Percentiles rank a stretch among this genome's conserved stretches.
phyloP scores from a whole-genome alignment of 2,329 filamentous ascomycete genomes.

The Phaeosphaeria sp. region DNA sequence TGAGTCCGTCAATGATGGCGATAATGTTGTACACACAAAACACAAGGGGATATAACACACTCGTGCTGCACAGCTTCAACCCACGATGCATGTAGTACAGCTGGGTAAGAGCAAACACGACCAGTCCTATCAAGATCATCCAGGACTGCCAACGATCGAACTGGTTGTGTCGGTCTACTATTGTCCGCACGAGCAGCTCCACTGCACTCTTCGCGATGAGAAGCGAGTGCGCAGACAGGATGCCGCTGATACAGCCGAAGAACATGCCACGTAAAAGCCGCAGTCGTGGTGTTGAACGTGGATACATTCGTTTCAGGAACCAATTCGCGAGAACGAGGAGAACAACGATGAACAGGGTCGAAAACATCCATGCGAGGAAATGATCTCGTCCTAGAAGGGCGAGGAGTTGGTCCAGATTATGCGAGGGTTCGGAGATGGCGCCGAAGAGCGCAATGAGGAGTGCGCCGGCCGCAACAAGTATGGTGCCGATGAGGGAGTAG shows the following conservation, averaged over 20 bases:
- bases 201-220: slow-evolving; percentile 96
- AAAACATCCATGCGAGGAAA: slow-evolving; percentile 88
- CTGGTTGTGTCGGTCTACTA: slow-evolving; percentile 86
- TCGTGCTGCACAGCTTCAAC: slow-evolving; percentile 92
- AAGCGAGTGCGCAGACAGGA: slow-evolving; percentile 90
- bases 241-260: slow-evolving; percentile 87
- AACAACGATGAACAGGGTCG: slow-evolving; percentile 76
- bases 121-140: slow-evolving; percentile 83
- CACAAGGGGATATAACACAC: slow-evolving; percentile 92
- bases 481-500: slow-evolving; percentile 89
- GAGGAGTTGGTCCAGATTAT: slow-evolving; percentile 83
- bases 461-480: slow-evolving; percentile 88
- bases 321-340: slow-evolving; percentile 64
- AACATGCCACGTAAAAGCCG: slow-evolving; percentile 81
- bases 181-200: slow-evolving; percentile 86
- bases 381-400: slow-evolving; percentile 73
- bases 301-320: slow-evolving; percentile 48
- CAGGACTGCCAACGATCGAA: slow-evolving; percentile 96
- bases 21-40: slow-evolving; percentile 99
- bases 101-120: slow-evolving; percentile 84
- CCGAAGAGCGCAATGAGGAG: slow-evolving; percentile 92
- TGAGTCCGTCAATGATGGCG: slow-evolving; percentile 93
- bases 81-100: slow-evolving; percentile 95
- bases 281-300: slow-evolving; percentile 64
- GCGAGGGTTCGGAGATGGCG: slow-evolving; percentile 89